phyloP scores from a whole-genome alignment of 2,329 filamentous ascomycete genomes.

The Paecilomyces dactylethromorphus region DNA sequence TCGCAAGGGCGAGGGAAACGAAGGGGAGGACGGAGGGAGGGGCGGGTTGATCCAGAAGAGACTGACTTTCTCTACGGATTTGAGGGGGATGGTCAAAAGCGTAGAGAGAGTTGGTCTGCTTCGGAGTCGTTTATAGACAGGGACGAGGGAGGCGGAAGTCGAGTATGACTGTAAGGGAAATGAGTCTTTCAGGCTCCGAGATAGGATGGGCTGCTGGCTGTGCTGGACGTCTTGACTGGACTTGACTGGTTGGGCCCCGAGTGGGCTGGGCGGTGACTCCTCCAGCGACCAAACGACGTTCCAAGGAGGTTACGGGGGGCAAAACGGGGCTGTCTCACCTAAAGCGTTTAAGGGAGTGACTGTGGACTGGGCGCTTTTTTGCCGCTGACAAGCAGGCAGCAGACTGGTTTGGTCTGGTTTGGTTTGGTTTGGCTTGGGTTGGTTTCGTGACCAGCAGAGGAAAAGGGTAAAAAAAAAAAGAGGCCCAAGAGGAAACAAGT shows the following conservation, averaged over 20 bases:
- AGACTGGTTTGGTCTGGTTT: no score
- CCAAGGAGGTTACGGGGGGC: not conserved
- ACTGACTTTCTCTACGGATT: not conserved
- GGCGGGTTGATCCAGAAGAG: not conserved
- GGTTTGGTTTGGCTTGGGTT: no score
- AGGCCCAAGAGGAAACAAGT: no score
- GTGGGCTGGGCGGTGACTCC: not conserved
- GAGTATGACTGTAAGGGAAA: not conserved
- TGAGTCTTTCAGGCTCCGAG: not conserved
- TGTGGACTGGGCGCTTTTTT: not conserved
- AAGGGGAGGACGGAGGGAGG: not conserved
- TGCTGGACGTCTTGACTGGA: not conserved
- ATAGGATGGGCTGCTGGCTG: not conserved
- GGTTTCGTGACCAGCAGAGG: no score
- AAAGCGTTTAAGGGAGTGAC: not conserved
- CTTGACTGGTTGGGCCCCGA: not conserved
- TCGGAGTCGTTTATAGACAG: not conserved
- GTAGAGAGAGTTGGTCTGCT: not conserved
- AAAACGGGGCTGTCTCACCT: constrained; percentile 1
- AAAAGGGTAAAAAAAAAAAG: not conserved
- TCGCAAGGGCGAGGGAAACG: not conserved
- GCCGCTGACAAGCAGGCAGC: not conserved
- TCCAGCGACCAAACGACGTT: not conserved
- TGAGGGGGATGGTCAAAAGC: not conserved
- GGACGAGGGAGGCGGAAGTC: not conserved